These are phyloP conservation scores for Annulohypoxylon truncatum DNA, from an alignment of 2,329 filamentous ascomycete species.

Conservation along the genomic window DNA sequence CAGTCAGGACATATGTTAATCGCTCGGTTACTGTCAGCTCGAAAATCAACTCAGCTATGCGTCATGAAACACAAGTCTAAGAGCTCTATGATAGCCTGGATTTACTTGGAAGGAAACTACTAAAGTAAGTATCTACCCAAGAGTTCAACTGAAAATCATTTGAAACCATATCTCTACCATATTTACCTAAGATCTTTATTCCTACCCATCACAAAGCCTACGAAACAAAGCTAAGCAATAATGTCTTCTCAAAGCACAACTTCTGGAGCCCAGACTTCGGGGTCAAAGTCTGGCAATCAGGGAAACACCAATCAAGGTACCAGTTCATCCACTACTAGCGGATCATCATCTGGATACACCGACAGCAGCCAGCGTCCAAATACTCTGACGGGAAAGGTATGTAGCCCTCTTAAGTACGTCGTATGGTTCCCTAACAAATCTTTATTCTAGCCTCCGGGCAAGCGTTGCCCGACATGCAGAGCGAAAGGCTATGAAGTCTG, in stretches of 20 bases:
- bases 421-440: too few relatives aligned
- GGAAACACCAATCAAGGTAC: not conserved
- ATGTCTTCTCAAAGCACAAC: not conserved
- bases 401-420: not conserved
- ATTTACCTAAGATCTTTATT: not conserved
- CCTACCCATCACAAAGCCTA: not conserved
- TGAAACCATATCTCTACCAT: too few relatives aligned
- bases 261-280: not conserved
- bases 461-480: not conserved
- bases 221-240: not conserved
- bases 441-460: not conserved
- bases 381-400: not conserved
- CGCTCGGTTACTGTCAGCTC: too few relatives aligned
- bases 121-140: too few relatives aligned
- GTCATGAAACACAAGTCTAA: too few relatives aligned
- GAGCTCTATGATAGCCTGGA: too few relatives aligned
- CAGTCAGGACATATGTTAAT: too few relatives aligned
- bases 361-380: not conserved
- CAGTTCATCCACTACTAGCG: not conserved
- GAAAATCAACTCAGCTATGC: too few relatives aligned
- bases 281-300: not conserved
- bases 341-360: not conserved
- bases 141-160: too few relatives aligned
- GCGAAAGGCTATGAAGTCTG: not conserved
- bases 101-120: too few relatives aligned